Conservation (phyloP, 192 early-diverging fungal species). For the Backusella sp. region DNA sequence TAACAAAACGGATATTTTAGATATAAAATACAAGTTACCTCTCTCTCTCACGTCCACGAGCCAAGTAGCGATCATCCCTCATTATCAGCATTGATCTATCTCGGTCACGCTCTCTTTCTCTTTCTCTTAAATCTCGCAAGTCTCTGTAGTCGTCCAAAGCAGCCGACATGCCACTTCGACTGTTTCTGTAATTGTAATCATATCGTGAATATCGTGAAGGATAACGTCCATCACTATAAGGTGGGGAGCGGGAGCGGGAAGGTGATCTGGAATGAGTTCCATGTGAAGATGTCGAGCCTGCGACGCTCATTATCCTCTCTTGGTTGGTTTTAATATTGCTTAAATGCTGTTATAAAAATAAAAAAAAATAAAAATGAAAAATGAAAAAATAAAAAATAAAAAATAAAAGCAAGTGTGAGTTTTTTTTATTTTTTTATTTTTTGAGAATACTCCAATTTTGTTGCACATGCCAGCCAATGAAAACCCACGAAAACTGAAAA, state of each 20-base stretch:
- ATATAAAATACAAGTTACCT: constrained; percentile 18
- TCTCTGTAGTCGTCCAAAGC: constrained; percentile 36
- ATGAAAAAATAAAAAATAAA: neutral
- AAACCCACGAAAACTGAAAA: neutral
- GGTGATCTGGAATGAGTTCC: constrained; percentile 34
- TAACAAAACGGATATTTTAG: neutral
- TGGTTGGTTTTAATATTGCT: neutral
- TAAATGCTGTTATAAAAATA: neutral
- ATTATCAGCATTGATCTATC: constrained; percentile 25
- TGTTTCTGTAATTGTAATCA: constrained; percentile 30
- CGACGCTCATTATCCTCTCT: constrained; percentile 29
- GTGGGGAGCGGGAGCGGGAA: constrained; percentile 37
- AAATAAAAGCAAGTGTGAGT: neutral
- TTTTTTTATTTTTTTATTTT: too few relatives aligned
- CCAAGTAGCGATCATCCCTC: constrained; percentile 29
- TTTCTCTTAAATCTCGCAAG: constrained; percentile 30
- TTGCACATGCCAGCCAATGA: neutral
- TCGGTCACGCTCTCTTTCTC: constrained; percentile 27
- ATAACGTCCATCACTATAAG: constrained; percentile 35
- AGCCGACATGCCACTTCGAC: constrained; percentile 24
- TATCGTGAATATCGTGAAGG: constrained; percentile 35
- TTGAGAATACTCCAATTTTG: neutral
- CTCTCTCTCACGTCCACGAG: constrained; percentile 29
- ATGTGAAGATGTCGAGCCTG: constrained; percentile 37
- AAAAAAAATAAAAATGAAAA: neutral